Base-by-base conservation (phyloP, 1,139 yeast species). In the Saccharomyces hybrid region DNA sequence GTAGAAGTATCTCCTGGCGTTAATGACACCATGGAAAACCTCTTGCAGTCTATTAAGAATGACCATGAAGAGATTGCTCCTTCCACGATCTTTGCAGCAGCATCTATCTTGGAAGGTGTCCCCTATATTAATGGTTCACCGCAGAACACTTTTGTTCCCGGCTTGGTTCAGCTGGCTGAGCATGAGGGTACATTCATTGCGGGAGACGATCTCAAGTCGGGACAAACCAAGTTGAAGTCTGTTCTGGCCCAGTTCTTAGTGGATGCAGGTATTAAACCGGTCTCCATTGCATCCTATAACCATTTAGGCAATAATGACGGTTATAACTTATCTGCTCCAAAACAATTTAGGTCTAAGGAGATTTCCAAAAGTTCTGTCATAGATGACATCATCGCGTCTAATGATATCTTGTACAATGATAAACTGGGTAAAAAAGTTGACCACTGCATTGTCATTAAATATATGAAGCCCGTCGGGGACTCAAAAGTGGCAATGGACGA, bases 401-500 rank as follows among this genome's bases (percentile, higher is more conserved):
- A 91, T 74, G 81, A 84, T 63, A 83, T 91, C 64, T 77, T 91
- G 63, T 91, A 90, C 80, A 88, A 89, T 69, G 84, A 88, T 57
- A 84, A 87, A 72, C 70, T 77, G 49, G 96, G 96, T 56, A 81
- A 83, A 63, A 81, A 79, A 59, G 87, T 91, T 60, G 97, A 91
- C 68, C 98, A 91, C 74, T 87, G 96, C 74, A 90, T 91, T 71
- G 98, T 91, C 60, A 91, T 91, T 76, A 91, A 91, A 76, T 90
- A 91, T 72, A 76, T 91, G 69, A 87, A 88, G 57, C 97, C 97
- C 8, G 97, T 91, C 54, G 96, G 96, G 50, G 98, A 91, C 73
- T 84, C 95, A 62, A 91, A 91, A 79, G 96, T 91, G 59, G 98
- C 98, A 54, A 91, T 91, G 97, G 98, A 91, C 73, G 97, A 91